Evolutionary conservation across 495 filamentous ascomycete species (phyloP).

Genomic region (Penicillium bialowiezense): DNA sequence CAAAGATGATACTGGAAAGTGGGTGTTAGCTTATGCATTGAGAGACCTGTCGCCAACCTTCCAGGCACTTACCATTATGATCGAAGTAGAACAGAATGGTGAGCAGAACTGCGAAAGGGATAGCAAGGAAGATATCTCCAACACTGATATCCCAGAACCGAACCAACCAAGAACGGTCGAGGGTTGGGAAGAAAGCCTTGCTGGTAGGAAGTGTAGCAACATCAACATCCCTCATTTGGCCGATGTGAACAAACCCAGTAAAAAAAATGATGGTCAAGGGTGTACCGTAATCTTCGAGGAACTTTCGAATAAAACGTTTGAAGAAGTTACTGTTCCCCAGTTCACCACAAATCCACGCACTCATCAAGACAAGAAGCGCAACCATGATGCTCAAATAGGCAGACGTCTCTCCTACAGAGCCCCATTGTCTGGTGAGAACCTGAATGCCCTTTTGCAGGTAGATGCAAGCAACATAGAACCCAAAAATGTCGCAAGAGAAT

Average conservation of each 20-base stretch:
- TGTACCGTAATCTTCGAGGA: conserved; percentile 81
- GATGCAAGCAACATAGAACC: conserved; percentile 84
- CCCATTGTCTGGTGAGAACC: conserved; percentile 66
- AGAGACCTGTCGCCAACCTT: background rate
- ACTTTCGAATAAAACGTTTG: conserved; percentile 66
- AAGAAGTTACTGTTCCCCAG: conserved; percentile 70
- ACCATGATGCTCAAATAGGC: conserved; percentile 73
- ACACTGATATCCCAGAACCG: conserved; percentile 81
- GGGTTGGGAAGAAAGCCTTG: conserved; percentile 79
- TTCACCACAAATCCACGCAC: conserved; percentile 67
- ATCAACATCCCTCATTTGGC: conserved; percentile 66
- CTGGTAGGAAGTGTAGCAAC: conserved; percentile 67
- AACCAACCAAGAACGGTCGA: conserved; percentile 77
- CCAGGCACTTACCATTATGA: conserved; percentile 63
- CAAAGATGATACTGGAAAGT: conserved; percentile 66
- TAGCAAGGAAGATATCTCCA: conserved; percentile 76
- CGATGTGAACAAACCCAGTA: conserved; percentile 82
- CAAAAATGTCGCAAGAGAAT: conserved; percentile 85
- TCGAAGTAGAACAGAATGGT: conserved; percentile 94
- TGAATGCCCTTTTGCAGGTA: conserved; percentile 85
- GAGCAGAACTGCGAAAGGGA: conserved; percentile 82
- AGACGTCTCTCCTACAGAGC: conserved; percentile 53
- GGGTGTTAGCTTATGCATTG: background rate
- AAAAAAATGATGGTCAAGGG: conserved; percentile 84
- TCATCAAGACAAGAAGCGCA: conserved; percentile 67